Evolutionary conservation across 2,329 filamentous ascomycete genomes (phyloP).

Genomic region (Akanthomyces uredinophilus): DNA sequence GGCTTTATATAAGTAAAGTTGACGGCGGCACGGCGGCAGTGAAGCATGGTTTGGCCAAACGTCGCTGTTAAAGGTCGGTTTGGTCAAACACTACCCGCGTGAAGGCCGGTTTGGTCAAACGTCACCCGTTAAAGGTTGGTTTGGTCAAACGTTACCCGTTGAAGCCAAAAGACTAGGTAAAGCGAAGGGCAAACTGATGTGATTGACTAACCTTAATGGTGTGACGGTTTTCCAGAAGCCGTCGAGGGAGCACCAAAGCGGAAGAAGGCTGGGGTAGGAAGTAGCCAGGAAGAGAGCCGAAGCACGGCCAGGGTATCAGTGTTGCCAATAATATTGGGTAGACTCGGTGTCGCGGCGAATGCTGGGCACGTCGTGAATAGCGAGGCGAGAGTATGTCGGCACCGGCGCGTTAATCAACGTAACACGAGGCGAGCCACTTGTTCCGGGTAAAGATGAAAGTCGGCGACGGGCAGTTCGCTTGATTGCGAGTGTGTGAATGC

Average conservation of each 20-base stretch:
- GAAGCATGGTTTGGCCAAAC: too few species aligned
- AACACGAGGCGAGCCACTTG: slow-evolving; percentile 29
- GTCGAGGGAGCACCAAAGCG: slow-evolving; percentile 17
- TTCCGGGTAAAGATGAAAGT: slow-evolving; percentile 20
- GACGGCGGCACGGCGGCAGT: neutral
- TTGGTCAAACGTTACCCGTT: neutral
- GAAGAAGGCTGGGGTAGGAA: slow-evolving; percentile 20
- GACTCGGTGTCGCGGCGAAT: slow-evolving; percentile 27
- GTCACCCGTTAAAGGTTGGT: neutral
- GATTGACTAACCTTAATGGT: slow-evolving; percentile 32
- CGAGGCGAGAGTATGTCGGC: slow-evolving; percentile 28
- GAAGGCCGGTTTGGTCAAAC: neutral
- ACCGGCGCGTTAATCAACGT: slow-evolving; percentile 29
- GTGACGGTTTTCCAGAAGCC: slow-evolving; percentile 21
- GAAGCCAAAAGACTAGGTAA: neutral
- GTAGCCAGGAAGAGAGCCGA: slow-evolving; percentile 25
- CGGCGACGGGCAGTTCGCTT: slow-evolving; percentile 15
- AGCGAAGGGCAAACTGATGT: slow-evolving; percentile 11
- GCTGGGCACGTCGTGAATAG: slow-evolving; percentile 24
- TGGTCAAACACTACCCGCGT: too few species aligned
- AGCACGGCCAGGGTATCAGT: slow-evolving; percentile 28
- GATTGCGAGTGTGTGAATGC: neutral
- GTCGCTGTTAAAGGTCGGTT: too few species aligned
- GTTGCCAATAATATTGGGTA: slow-evolving; percentile 32
- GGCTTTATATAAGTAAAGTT: neutral